These are phyloP conservation scores for Pseudodiploospora longispora DNA, from an alignment of 2,329 filamentous ascomycete genomes.

Conservation along the genomic window DNA sequence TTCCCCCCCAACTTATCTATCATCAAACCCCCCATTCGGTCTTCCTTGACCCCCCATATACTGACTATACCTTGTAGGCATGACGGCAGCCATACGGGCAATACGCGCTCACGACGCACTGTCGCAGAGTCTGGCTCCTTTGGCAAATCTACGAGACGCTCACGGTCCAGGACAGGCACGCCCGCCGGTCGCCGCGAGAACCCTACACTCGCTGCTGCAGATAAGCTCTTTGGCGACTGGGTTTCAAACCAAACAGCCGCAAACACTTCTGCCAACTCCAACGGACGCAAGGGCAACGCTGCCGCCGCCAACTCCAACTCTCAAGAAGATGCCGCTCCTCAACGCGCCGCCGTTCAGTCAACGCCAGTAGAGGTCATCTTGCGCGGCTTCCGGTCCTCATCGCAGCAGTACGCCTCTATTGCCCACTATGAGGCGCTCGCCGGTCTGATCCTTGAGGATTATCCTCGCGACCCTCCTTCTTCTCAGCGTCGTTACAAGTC, in stretches of 20 bases:
- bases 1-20: neutral
- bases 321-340: constrained; percentile 31
- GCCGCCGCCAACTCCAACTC: constrained; percentile 21
- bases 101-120: constrained; percentile 41
- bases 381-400: constrained; percentile 62
- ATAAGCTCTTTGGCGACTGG: constrained; percentile 54
- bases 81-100: constrained; percentile 32
- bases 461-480: constrained; percentile 73
- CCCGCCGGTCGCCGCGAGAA: constrained; percentile 49
- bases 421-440: constrained; percentile 82
- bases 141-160: constrained; percentile 57
- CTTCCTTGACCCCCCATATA: neutral
- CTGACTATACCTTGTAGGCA: neutral
- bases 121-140: constrained; percentile 57
- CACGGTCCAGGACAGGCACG: constrained; percentile 53
- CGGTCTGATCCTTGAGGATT: constrained; percentile 85
- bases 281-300: constrained; percentile 29
- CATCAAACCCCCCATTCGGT: no score
- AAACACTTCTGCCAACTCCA: constrained; percentile 11
- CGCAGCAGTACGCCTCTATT: constrained; percentile 77
- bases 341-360: constrained; percentile 25
- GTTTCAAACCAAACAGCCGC: constrained; percentile 38
- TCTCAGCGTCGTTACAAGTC: constrained; percentile 63
- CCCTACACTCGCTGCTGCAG: constrained; percentile 52
- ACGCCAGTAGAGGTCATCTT: constrained; percentile 69